Evolutionary conservation across 2,329 filamentous ascomycete species (phyloP), one percentile per base, ranked within the genome.

Genomic region (Huntiella moniliformis): DNA sequence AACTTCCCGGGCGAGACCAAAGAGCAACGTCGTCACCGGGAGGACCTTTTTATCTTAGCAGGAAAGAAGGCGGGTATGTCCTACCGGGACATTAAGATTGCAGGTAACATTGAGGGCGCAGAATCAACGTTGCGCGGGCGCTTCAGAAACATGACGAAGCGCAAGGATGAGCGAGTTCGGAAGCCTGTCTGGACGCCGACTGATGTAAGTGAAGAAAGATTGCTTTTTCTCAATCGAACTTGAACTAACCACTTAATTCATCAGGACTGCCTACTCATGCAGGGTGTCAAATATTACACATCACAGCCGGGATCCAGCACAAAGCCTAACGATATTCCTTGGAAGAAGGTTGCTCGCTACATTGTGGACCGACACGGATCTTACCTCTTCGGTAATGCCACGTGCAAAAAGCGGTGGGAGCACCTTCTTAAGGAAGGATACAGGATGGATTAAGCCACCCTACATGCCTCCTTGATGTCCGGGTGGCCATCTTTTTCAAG

Each of bases 121-220:
- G 79, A 83, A 59, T 81, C 79, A 8, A 86, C 82, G 0, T 64
- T 87, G 34, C 69, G 82, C 11, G 82, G 82, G 0, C 69, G 79
- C 0, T 75, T 71, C 53, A 66, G 81, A 4, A 73, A 69, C 2
- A 58, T 84, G 53, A 82, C 73, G 5, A 83, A 82, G 61, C 60
- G 61, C 10, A 73, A 73, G 53, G 64, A 69, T 32, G 66, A 73
- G 47, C 65, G 81, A 4, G 71, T 82, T 2, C 66, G 82, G 5
- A 76, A 73, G 57, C 80, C 81, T 0, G 60, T 68, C 48, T 86
- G 80, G 79, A 65, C 58, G 1, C 61, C 64, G 0, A 59, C 63
- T 1, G 79, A 86, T 61, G 79, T 83, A 60, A 68, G 79, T 67
- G 4, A 11, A 16, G 8, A 17, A 15, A 13, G 22, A n/a, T 37